These are phyloP conservation scores for Inosperma sp. DNA, from an alignment of 768 basidiomycete species.

Conservation along the genomic window DNA sequence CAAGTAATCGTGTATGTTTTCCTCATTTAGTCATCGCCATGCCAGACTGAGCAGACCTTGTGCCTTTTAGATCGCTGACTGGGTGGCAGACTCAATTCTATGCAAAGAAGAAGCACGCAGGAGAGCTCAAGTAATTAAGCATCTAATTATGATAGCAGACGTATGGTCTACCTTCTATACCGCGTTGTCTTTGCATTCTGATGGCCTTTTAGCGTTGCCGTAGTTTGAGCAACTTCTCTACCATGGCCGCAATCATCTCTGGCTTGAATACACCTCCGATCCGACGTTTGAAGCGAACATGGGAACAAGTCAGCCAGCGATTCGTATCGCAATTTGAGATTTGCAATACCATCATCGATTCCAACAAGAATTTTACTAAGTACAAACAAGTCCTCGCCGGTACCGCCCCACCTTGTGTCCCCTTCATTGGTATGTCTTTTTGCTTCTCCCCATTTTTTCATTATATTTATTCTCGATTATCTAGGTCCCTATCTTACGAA, in stretches of 20 bases:
- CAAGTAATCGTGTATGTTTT: constrained; percentile 70
- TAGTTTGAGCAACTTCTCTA: constrained; percentile 86
- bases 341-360: constrained; percentile 88
- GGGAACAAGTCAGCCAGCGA: constrained; percentile 81
- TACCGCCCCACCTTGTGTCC: constrained; percentile 90
- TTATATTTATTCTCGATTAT: neutral
- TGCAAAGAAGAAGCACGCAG: constrained; percentile 76
- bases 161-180: constrained; percentile 42
- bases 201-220: constrained; percentile 70
- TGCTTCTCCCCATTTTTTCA: constrained; percentile 2
- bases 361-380: constrained; percentile 90
- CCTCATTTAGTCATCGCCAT: neutral
- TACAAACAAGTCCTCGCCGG: constrained; percentile 81
- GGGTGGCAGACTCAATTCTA: constrained; percentile 87
- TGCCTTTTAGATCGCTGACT: constrained; percentile 71
- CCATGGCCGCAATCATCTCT: constrained; percentile 94
- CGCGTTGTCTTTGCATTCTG: neutral
- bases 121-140: constrained; percentile 78
- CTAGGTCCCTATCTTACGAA: constrained; percentile 93
- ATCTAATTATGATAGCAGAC: constrained; percentile 88
- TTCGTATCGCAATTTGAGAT: constrained; percentile 67
- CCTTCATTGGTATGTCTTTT: constrained; percentile 76
- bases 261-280: constrained; percentile 93
- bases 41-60: neutral
- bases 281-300: constrained; percentile 86